A percentile compares a stretch with the other conserved stretches of the same genome.
Conservation (phyloP, 177 flowering plant genomes). For the Vitis hybrid region DNA sequence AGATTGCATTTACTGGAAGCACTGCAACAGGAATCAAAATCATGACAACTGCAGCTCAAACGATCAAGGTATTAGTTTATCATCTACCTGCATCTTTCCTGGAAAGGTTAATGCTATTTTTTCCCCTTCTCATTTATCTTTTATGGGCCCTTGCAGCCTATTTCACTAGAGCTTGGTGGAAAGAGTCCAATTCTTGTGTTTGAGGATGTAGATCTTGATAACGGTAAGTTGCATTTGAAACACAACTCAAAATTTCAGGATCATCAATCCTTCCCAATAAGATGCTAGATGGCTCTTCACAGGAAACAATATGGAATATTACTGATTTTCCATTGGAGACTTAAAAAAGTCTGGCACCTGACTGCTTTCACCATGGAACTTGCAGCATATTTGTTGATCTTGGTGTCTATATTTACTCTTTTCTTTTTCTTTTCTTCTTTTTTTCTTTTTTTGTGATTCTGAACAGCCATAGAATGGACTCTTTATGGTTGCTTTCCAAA, state of each 20-base stretch:
- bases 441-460: slow-evolving; percentile 11
- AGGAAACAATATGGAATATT: no score
- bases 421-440: background rate
- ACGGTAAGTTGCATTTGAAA: slow-evolving; percentile 50
- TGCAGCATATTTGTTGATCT: background rate
- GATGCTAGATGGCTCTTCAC: background rate
- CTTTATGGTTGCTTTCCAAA: slow-evolving; percentile 97
- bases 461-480: slow-evolving; percentile 94
- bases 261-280: background rate
- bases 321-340: no score
- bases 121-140: background rate
- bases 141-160: slow-evolving; percentile 60
- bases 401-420: background rate
- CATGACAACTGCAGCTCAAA: slow-evolving; percentile 86
- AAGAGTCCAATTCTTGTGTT: slow-evolving; percentile 96
- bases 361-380: no score
- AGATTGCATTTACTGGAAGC: slow-evolving; percentile 99
- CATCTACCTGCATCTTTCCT: no score
- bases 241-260: background rate
- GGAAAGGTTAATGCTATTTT: background rate
- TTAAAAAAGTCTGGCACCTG: no score
- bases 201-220: slow-evolving; percentile 93
- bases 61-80: slow-evolving; percentile 60
- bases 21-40: slow-evolving; percentile 79
- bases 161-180: slow-evolving; percentile 96